Evolutionary conservation across 2,329 filamentous ascomycete species (phyloP), one percentile per base, ranked within the genome.

Genomic region (Diaporthe citri): DNA sequence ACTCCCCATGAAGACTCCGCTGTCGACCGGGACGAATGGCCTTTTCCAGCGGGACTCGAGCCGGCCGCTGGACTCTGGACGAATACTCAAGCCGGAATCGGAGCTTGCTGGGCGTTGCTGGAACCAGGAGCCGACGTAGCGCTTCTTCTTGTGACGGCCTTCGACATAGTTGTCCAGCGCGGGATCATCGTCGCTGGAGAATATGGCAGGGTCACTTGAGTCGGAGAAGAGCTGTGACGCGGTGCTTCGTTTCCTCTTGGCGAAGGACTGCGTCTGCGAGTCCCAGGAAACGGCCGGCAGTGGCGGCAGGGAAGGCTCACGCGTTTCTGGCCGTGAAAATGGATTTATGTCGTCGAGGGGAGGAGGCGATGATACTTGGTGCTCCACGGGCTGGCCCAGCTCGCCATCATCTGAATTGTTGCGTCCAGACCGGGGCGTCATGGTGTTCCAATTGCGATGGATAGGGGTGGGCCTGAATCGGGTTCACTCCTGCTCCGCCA

Each of bases 111-210:
- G 87, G 55, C 87, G 87, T 80, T 92, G 91, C 75, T 89, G 88
- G 81, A 90, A 94, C 93, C 93, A 95, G 6, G 92, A 88, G 5
- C 93, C 93, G 57, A 90, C 84, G 76, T 93, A 92, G 66, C 90
- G 88, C 78, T 87, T 88, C 84, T 94, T 94, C 76, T 89, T 88
- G 77, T 88, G 86, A 36, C 87, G 85, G 1, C 87, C 87, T 64
- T 88, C 84, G 34, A 87, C 84, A 79, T 94, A 94, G 78, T 93
- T 92, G 76, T 93, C 91, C 64, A 92, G 82, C 1, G 89, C 89
- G 3, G 91, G 91, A 74, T 94, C 92, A 79, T 94, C 92, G 75
- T 95, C 93, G 81, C 91, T 93, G 5, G 92, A 94, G 82, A 95
- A 95, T 36, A 94, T 82, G 66, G 91, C 88, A 4, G 92, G 92